Base-by-base conservation (phyloP, 805 yeast species). In the Kodamaea laetipori region DNA sequence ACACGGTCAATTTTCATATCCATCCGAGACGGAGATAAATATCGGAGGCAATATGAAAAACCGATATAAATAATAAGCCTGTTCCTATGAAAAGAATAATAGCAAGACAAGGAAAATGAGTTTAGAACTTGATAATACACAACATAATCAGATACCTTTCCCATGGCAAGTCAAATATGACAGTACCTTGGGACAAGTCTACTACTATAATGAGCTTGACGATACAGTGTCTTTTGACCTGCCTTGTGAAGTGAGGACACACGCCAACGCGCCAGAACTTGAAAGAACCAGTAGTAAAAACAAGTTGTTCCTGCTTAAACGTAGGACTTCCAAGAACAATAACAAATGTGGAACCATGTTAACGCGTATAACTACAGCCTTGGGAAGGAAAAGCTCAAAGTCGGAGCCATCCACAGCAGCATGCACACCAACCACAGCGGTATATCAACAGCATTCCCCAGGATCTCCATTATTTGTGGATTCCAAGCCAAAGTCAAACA, bases 231-330 rank as follows among this genome's bases (percentile, higher is more conserved):
- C 47, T 13, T 51, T 49, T 33, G 55, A 51, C 40, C 36, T 36
- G 26, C 55, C 55, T 16, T 47, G 51, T 12, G 55, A 51, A 18
- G 53, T 51, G 13, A 39, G 36, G 24, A 39, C 37, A 10, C 39
- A 30, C 11, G 11, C 19, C 2, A n/a, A n/a, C 15, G 19, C 32
- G 26, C n/a, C 38, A 21, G 28, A 12, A 10, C 17, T n/a, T 17
- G 27, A n/a, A 11, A 35, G 27, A 11, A 18, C 25, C 37, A 21
- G 3, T 17, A 19, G 28, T 3, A 35, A 35, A 24, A 13, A 11
- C 4, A 35, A 24, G 17, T 35, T 35, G 38, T 35, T 35, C 23
- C 38, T 35, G 38, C 25, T 35, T n/a, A 35, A 13, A 17, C 38
- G 38, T 17, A 33, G 19, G 13, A 18, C 37, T 21, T 35, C 37